These are phyloP conservation scores for Phytophthora cajani DNA, from an alignment of 352 stramenopile species.

Conservation along the genomic window DNA sequence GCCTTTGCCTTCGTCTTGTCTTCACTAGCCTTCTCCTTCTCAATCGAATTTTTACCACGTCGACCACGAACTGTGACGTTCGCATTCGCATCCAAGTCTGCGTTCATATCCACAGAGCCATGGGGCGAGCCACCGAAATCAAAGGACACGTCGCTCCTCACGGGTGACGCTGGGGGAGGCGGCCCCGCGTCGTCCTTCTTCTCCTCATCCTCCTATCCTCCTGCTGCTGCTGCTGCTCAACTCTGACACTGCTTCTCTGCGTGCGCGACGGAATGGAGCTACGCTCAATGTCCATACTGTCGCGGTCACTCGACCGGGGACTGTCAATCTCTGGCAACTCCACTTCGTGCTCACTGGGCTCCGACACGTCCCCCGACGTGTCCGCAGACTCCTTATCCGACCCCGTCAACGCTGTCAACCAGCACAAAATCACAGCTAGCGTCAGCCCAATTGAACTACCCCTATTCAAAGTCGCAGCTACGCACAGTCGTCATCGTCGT, in stretches of 20 bases:
- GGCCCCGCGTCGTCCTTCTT: slow-evolving; percentile 13
- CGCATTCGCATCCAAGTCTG: slow-evolving; percentile 3
- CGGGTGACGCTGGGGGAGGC: slow-evolving; percentile 20
- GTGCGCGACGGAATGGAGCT: slow-evolving; percentile 34
- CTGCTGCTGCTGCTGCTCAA: slow-evolving; percentile 14
- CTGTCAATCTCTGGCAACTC: slow-evolving; percentile 46
- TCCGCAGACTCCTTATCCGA: slow-evolving; percentile 55
- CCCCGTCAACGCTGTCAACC: slow-evolving; percentile 35
- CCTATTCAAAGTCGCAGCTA: not conserved
- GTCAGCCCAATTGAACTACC: slow-evolving; percentile 1
- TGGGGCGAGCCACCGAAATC: slow-evolving; percentile 48
- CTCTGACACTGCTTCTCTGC: slow-evolving; percentile 28
- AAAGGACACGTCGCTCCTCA: slow-evolving; percentile 45
- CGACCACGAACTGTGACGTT: slow-evolving; percentile 39
- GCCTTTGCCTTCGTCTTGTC: slow-evolving; percentile 9
- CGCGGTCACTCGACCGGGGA: slow-evolving; percentile 39
- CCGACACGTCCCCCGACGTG: slow-evolving; percentile 50
- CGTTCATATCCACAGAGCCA: slow-evolving; percentile 36
- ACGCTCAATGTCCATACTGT: slow-evolving; percentile 43
- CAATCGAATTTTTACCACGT: slow-evolving; percentile 26
- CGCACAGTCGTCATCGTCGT: slow-evolving; percentile 44
- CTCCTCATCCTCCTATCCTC: slow-evolving; percentile 27
- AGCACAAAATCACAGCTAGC: slow-evolving; percentile 6
- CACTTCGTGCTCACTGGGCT: slow-evolving; percentile 56
- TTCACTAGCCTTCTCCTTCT: slow-evolving; percentile 7